phyloP scores from a whole-genome alignment of 352 stramenopile genomes.

The Pythium folliculosum region DNA sequence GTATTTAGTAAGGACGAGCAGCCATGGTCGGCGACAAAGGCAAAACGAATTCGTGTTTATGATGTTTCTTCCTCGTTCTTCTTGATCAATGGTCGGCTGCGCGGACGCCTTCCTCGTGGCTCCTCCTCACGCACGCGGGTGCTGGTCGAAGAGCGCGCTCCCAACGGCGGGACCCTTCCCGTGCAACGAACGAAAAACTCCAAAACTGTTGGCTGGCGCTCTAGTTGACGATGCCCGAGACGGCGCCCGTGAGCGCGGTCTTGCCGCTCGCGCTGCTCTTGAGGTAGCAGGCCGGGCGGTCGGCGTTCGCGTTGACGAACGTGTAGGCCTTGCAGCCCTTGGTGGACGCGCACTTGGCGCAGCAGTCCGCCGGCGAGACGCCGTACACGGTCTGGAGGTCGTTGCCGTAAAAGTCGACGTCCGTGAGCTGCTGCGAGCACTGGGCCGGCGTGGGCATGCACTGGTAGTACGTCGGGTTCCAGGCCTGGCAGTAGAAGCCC shows the following conservation, averaged over 20 bases:
- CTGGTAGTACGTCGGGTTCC: constrained; percentile 13
- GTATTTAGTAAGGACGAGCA: too few relatives aligned
- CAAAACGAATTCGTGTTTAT: too few relatives aligned
- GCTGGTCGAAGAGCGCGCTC: not conserved
- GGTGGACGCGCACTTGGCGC: constrained; percentile 27
- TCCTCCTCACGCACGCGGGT: not conserved
- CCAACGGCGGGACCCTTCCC: not conserved
- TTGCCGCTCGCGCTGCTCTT: constrained; percentile 21
- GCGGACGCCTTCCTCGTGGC: too few relatives aligned
- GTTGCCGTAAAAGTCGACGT: constrained; percentile 30
- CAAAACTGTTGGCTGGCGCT: not conserved
- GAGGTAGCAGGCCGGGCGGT: constrained; percentile 29
- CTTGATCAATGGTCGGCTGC: not conserved
- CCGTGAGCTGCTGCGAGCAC: constrained; percentile 30
- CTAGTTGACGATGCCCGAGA: not conserved
- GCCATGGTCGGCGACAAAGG: too few relatives aligned
- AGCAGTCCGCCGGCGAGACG: constrained; percentile 20
- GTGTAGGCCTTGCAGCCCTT: constrained; percentile 37
- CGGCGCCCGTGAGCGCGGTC: not conserved
- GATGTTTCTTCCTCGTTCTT: not conserved
- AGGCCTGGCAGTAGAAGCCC: constrained; percentile 34
- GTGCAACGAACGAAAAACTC: not conserved
- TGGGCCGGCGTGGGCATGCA: constrained; percentile 23
- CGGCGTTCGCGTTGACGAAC: constrained; percentile 33
- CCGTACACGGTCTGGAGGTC: constrained; percentile 21